Conservation (phyloP, 2,329 filamentous ascomycete species). For the Metarhizium sp. region DNA sequence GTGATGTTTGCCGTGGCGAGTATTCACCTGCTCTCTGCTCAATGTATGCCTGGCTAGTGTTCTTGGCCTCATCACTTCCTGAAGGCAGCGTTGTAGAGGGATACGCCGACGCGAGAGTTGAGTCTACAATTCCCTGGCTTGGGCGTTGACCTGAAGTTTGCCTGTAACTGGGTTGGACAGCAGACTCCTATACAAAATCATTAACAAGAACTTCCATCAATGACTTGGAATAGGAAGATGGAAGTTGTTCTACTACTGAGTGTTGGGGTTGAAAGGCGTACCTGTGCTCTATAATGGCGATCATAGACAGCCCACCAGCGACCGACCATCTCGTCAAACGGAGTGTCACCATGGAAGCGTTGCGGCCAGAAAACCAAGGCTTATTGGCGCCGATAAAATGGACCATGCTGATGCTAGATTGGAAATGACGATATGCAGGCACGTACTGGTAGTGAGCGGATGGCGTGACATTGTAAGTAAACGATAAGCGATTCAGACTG, state of each 20-base stretch:
- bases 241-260: neutral
- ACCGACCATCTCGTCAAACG: conserved; percentile 75
- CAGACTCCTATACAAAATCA: neutral
- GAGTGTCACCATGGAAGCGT: conserved; percentile 44
- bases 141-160: neutral
- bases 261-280: conserved; percentile 20
- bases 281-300: conserved; percentile 59
- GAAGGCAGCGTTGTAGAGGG: neutral
- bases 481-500: conserved; percentile 79
- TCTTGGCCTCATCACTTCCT: neutral
- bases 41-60: neutral
- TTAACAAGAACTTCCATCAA: neutral
- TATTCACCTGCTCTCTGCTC: neutral
- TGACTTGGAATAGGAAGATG: neutral
- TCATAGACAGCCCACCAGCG: conserved; percentile 96
- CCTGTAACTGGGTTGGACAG: neutral
- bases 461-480: conserved; percentile 95
- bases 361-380: conserved; percentile 67
- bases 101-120: neutral
- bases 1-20: neutral
- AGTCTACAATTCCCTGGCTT: neutral
- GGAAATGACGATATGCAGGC: conserved; percentile 88
- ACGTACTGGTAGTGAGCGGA: conserved; percentile 97
- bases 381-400: conserved; percentile 93
- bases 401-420: conserved; percentile 78